Percentiles rank a stretch among this genome's conserved stretches.
Evolutionary conservation across 164 flowering plant genomes (phyloP).

Genomic region (Macadamia tetraphylla): DNA sequence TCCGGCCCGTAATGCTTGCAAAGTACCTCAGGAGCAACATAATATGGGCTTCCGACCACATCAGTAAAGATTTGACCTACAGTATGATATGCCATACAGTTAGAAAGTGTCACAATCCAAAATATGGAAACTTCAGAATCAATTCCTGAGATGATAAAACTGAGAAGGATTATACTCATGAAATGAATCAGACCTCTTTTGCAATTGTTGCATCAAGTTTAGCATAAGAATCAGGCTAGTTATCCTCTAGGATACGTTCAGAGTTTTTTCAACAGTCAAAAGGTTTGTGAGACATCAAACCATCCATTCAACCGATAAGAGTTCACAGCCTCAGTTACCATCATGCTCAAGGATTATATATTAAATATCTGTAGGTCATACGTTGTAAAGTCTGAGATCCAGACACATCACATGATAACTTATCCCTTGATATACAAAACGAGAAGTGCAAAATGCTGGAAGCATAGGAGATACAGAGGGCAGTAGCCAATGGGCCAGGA

Average conservation of each 20-base stretch:
- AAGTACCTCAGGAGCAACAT: conserved; percentile 98
- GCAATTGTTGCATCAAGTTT: background rate
- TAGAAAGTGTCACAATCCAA: background rate
- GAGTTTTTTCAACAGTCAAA: background rate
- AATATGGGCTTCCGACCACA: conserved; percentile 98
- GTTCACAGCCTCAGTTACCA: background rate
- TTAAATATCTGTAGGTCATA: background rate
- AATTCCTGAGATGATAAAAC: background rate
- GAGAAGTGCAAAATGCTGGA: too few relatives aligned
- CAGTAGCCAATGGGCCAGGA: too few relatives aligned
- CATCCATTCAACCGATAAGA: background rate
- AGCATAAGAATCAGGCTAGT: background rate
- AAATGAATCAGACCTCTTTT: background rate
- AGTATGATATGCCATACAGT: conserved; percentile 4
- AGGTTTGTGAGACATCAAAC: background rate
- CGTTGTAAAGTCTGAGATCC: background rate
- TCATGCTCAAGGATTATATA: background rate
- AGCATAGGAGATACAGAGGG: too few relatives aligned
- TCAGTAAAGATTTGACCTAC: conserved; percentile 89
- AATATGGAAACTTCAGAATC: background rate
- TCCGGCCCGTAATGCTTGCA: conserved; percentile 91
- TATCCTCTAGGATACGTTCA: background rate
- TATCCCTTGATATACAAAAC: too few relatives aligned
- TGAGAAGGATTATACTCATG: background rate
- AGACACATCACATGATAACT: too few relatives aligned